Evolutionary conservation across 2,329 filamentous ascomycete species (phyloP).

Genomic region (Aspergillus sclerotialis): DNA sequence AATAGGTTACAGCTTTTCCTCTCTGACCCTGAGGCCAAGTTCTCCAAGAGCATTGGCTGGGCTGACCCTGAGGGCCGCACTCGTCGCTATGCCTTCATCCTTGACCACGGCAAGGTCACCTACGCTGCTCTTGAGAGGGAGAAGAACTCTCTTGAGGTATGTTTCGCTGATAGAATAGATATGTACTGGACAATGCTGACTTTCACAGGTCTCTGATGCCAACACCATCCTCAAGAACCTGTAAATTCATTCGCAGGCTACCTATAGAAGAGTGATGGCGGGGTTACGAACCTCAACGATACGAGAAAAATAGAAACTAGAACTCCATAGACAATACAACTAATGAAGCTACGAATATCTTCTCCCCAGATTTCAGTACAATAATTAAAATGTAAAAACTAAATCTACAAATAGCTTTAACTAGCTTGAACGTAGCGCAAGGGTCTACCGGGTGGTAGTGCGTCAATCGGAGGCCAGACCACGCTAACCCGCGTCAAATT

Average conservation of each 20-base stretch:
- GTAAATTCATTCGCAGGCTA: slow-evolving; percentile 17
- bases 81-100: slow-evolving; percentile 69
- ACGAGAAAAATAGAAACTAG: slow-evolving; percentile 12
- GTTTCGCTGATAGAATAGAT: slow-evolving; percentile 16
- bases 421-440: neutral
- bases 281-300: slow-evolving; percentile 10
- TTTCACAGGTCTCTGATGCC: slow-evolving; percentile 30
- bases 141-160: slow-evolving; percentile 36
- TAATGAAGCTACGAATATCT: slow-evolving; percentile 18
- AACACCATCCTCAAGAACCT: slow-evolving; percentile 32
- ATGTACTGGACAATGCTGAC: slow-evolving; percentile 4
- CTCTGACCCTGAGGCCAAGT: slow-evolving; percentile 63
- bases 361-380: neutral
- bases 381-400: neutral
- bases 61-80: slow-evolving; percentile 63
- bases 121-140: slow-evolving; percentile 69
- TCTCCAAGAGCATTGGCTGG: slow-evolving; percentile 76
- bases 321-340: slow-evolving; percentile 13
- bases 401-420: neutral
- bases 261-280: slow-evolving; percentile 8
- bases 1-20: slow-evolving; percentile 57
- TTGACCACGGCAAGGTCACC: slow-evolving; percentile 75
- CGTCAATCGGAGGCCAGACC: neutral
- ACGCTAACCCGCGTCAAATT: neutral
- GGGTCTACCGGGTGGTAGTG: neutral